Evolutionary conservation across 768 basidiomycete genomes (phyloP).

Genomic region (Galerina marginata): DNA sequence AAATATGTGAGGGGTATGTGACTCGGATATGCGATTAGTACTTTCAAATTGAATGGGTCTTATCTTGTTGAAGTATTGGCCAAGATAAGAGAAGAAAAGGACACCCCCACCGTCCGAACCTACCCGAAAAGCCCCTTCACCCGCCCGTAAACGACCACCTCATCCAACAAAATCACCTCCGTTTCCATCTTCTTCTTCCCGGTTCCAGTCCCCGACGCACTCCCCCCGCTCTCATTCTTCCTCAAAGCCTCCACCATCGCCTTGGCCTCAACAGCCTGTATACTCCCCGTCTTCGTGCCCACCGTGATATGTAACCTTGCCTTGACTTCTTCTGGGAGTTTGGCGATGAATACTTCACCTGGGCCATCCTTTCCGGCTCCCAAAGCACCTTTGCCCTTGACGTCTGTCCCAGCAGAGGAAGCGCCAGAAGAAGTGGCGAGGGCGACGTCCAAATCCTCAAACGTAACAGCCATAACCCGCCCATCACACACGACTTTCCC

Average conservation of each 20-base stretch:
- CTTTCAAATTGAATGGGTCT: no score
- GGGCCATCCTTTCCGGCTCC: slow-evolving; percentile 29
- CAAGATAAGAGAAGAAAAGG: no score
- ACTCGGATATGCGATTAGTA: no score
- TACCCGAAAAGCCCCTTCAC: slow-evolving; percentile 6
- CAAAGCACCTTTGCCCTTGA: no score
- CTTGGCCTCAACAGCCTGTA: slow-evolving; percentile 74
- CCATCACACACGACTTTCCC: slow-evolving; percentile 74
- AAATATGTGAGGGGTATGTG: no score
- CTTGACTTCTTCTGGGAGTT: slow-evolving; percentile 51
- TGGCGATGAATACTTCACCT: slow-evolving; percentile 51
- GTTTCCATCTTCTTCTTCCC: neutral
- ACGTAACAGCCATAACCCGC: slow-evolving; percentile 79
- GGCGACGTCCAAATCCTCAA: slow-evolving; percentile 61
- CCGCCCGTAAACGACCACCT: slow-evolving; percentile 4
- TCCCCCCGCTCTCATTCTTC: slow-evolving; percentile 19
- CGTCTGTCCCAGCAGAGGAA: no score
- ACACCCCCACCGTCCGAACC: neutral
- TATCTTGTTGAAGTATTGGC: no score
- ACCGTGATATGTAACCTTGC: slow-evolving; percentile 84
- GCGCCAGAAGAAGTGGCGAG: neutral
- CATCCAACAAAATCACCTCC: neutral
- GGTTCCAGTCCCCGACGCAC: slow-evolving; percentile 13
- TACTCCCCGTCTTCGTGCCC: slow-evolving; percentile 60
- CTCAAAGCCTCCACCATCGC: slow-evolving; percentile 64